Percentiles rank a stretch among this genome's conserved stretches.
Evolutionary conservation across 805 yeast species (phyloP).

Genomic region (Candida caryicola): DNA sequence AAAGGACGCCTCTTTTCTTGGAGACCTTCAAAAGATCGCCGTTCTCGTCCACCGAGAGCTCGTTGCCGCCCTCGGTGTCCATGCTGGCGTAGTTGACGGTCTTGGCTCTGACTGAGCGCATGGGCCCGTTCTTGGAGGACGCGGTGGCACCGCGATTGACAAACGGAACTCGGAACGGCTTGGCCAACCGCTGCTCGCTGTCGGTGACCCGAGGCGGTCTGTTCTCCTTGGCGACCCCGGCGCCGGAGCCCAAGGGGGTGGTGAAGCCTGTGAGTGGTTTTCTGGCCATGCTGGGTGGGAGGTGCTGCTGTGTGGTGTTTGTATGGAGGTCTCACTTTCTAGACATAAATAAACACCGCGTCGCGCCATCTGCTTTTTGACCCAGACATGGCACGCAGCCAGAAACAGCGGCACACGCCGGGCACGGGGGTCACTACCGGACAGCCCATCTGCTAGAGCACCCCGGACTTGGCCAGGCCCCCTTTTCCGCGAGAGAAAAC

Average conservation of each 20-base stretch:
- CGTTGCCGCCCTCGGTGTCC: slow-evolving; percentile 20
- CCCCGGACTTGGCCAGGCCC: too few species aligned
- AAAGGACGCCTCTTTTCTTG: slow-evolving; percentile 51
- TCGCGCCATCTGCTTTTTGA: too few species aligned
- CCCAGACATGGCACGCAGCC: too few species aligned
- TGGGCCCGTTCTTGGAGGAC: slow-evolving; percentile 15
- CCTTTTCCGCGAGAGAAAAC: too few species aligned
- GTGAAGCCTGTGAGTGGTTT: slow-evolving; percentile 40
- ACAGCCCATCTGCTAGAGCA: too few species aligned
- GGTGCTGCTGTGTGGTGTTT: too few species aligned
- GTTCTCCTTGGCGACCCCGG: slow-evolving; percentile 57
- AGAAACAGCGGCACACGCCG: too few species aligned
- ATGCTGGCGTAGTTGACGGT: slow-evolving; percentile 30
- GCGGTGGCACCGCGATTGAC: slow-evolving; percentile 16
- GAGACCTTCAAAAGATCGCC: slow-evolving; percentile 19
- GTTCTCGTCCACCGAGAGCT: slow-evolving; percentile 31
- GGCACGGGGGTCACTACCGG: too few species aligned
- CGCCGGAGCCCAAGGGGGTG: slow-evolving; percentile 63
- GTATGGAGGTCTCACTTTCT: too few species aligned
- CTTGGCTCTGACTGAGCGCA: slow-evolving; percentile 30
- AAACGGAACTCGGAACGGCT: slow-evolving; percentile 71
- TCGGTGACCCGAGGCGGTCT: slow-evolving; percentile 54
- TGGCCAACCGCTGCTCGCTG: slow-evolving; percentile 50
- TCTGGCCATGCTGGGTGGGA: slow-evolving; percentile 18
- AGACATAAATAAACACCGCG: too few species aligned